phyloP scores from a whole-genome alignment of 2,329 filamentous ascomycete species.

The Myriangium duriaei region DNA sequence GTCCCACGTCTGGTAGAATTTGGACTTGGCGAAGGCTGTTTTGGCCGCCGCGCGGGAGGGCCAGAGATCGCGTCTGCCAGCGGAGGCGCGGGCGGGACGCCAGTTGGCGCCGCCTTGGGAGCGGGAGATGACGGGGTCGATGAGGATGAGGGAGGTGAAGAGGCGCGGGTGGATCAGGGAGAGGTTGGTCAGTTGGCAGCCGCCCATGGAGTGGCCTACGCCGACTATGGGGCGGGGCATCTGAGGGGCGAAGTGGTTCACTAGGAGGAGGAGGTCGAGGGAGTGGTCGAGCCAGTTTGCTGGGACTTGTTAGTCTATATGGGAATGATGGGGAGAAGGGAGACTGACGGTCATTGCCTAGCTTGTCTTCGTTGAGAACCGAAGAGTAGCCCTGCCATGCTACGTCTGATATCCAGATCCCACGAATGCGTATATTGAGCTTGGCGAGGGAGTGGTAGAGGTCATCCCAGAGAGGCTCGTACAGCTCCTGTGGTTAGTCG shows the following conservation, averaged over 20 bases:
- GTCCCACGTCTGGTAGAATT: conserved; percentile 78
- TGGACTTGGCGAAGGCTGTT: conserved; percentile 51
- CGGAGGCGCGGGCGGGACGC: conserved; percentile 46
- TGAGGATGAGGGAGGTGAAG: conserved; percentile 58
- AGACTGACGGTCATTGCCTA: conserved; percentile 72
- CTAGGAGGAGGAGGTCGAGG: conserved; percentile 70
- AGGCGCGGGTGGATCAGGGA: conserved; percentile 70
- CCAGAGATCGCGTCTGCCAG: conserved; percentile 68
- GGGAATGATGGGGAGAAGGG: neutral
- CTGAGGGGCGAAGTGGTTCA: conserved; percentile 67
- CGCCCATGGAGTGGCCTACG: conserved; percentile 84
- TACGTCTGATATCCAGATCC: conserved; percentile 86
- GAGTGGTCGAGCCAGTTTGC: conserved; percentile 78
- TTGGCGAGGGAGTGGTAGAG: conserved; percentile 47
- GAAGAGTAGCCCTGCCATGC: conserved; percentile 72
- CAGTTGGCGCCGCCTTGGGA: conserved; percentile 25
- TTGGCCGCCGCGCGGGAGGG: conserved; percentile 59
- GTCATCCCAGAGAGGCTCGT: conserved; percentile 86
- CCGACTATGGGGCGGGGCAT: conserved; percentile 76
- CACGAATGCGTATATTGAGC: conserved; percentile 56
- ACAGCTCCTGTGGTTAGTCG: conserved; percentile 47
- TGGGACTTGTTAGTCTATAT: conserved; percentile 24
- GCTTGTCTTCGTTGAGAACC: conserved; percentile 57
- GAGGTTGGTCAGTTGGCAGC: conserved; percentile 57
- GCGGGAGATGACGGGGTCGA: conserved; percentile 69